Evolutionary conservation across 352 stramenopile genomes (phyloP), one percentile per base, ranked within the genome.

Genomic region (Phytophthora tentaculata): DNA sequence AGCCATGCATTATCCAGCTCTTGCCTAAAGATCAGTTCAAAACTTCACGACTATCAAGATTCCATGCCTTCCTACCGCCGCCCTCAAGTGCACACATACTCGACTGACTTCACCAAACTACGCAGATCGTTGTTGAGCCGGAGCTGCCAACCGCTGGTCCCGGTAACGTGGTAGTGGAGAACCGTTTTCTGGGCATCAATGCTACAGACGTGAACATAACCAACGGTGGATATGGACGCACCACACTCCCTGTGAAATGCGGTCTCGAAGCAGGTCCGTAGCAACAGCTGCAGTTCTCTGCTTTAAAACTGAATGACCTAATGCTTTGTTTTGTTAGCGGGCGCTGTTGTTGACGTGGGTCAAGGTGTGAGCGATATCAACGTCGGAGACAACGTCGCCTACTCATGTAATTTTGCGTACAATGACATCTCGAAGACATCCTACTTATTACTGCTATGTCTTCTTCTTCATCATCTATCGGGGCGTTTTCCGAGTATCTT

Each of bases 161-260:
- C 3, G 76, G 74, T 13, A 51, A 68, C 24, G 61, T 83, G 23
- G 71, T 87, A 29, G 74, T 87, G 35, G 57, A 82, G 65, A 73
- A 69, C 47, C 60, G 29, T 13, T 73, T 66, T 47, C 23, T 73
- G 41, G 78, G 78, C 9, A 81, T 87, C 64, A 87, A 87, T 41
- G 79, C 74, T 43, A 82, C 79, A 12, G 76, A 87, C 57, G 69
- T 87, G 54, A 86, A 83, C 67, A 63, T 86, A 51, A 86, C 79
- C 23, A 85, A 82, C 62, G 79, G 77, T 19, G 64, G 39, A 6
- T 65, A 65, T 56, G 61, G 65, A 26, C 53, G 59, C 29, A 58
- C 65, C 13, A 69, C 60, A 2, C 52, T 67, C 9, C 48, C 59
- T 13, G 39, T 69, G 14, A 53, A 66, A 32, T 73, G 65, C 4